These are phyloP conservation scores for Cinchona pubescens DNA, from an alignment of 257 asterid genomes.

Conservation along the genomic window DNA sequence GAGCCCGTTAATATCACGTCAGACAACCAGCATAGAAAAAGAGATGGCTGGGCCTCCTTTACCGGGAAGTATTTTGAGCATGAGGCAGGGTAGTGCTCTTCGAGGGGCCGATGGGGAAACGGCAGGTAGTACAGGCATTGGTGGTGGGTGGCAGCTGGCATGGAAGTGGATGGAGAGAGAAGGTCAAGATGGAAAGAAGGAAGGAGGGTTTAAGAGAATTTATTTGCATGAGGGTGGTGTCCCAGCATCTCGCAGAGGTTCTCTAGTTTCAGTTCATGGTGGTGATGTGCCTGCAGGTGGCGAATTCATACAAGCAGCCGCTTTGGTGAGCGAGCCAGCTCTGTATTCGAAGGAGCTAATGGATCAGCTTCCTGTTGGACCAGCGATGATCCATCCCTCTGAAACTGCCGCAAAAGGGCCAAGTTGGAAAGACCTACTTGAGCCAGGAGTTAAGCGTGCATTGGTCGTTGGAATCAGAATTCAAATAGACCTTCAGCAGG, in stretches of 20 bases:
- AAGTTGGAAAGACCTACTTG: slow-evolving; percentile 41
- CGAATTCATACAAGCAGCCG: slow-evolving; percentile 48
- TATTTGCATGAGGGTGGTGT: slow-evolving; percentile 53
- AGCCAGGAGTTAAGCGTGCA: slow-evolving; percentile 72
- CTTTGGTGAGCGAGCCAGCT: slow-evolving; percentile 61
- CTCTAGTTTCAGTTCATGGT: slow-evolving; percentile 39
- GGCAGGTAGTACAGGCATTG: slow-evolving; percentile 44
- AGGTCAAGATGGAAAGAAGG: slow-evolving; percentile 34
- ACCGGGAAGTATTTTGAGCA: slow-evolving; percentile 26
- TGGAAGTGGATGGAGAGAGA: slow-evolving; percentile 55
- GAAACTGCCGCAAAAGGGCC: slow-evolving; percentile 42
- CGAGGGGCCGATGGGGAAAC: slow-evolving; percentile 31
- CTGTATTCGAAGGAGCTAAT: slow-evolving; percentile 36
- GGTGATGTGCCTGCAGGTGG: slow-evolving; percentile 41
- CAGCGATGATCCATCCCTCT: slow-evolving; percentile 45
- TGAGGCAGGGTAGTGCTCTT: slow-evolving; percentile 31
- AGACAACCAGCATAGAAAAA: slow-evolving; percentile 47
- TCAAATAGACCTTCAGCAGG: slow-evolving; percentile 76
- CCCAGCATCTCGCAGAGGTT: slow-evolving; percentile 36
- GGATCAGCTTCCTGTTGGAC: slow-evolving; percentile 46
- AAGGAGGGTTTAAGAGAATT: slow-evolving; percentile 54
- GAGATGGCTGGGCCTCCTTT: slow-evolving; percentile 27
- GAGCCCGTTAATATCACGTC: slow-evolving; percentile 66
- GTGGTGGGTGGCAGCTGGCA: slow-evolving; percentile 84
- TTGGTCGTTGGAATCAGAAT: slow-evolving; percentile 60